Conservation (phyloP, 805 yeast species). For the Metschnikowia koreensis region DNA sequence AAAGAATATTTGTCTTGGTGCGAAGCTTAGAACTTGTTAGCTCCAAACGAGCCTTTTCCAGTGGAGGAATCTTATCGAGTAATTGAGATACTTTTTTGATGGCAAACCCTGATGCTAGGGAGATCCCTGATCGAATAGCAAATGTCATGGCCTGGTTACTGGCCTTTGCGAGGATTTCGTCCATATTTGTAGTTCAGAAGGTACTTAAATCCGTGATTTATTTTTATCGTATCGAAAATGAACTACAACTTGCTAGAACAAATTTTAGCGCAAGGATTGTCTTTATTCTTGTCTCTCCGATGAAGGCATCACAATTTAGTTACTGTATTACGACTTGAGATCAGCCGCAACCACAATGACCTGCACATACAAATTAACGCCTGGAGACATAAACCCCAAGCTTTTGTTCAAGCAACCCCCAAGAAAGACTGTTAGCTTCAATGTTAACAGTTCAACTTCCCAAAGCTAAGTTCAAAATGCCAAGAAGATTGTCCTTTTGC, state of each 20-base stretch:
- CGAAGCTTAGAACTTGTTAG: slow-evolving; percentile 45
- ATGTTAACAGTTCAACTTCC: too few relatives aligned
- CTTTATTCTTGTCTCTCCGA: too few relatives aligned
- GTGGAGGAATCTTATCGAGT: slow-evolving; percentile 53
- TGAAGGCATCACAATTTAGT: too few relatives aligned
- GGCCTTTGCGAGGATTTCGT: slow-evolving; percentile 50
- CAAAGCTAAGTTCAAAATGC: too few relatives aligned
- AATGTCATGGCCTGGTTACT: slow-evolving; percentile 78
- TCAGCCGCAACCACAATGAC: too few relatives aligned
- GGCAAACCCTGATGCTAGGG: slow-evolving; percentile 72
- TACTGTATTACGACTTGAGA: too few relatives aligned
- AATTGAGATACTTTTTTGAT: slow-evolving; percentile 59
- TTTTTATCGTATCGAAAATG: background rate
- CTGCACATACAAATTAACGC: too few relatives aligned
- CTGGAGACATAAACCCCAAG: too few relatives aligned
- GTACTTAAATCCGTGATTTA: background rate
- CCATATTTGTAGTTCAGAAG: slow-evolving; percentile 26
- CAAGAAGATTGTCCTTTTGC: background rate
- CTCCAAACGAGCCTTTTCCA: slow-evolving; percentile 48
- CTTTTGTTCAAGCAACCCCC: background rate
- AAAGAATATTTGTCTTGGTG: slow-evolving; percentile 57
- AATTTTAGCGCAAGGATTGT: too few relatives aligned
- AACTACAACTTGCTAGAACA: too few relatives aligned
- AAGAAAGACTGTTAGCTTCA: background rate
- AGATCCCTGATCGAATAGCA: slow-evolving; percentile 73